These are phyloP conservation scores for Monascus purpureus DNA, from an alignment of 495 filamentous ascomycete species.

Conservation along the genomic window DNA sequence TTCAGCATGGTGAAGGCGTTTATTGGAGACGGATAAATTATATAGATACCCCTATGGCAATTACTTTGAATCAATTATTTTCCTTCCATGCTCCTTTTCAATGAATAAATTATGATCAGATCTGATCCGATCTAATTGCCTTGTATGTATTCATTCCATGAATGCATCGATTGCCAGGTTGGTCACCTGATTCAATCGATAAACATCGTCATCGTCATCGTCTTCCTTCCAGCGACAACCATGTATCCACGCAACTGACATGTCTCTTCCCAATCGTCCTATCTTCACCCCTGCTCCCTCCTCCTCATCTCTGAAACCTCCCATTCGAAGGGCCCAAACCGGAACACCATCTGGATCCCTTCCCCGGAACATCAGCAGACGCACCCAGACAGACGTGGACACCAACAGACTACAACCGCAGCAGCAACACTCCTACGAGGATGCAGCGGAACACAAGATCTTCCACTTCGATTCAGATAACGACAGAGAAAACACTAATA, in stretches of 20 bases:
- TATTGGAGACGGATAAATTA: neutral
- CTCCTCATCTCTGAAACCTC: constrained; percentile 19
- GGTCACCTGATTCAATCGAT: constrained; percentile 11
- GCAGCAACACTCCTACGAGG: neutral
- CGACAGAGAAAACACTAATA: too few relatives aligned
- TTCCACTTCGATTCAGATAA: too few relatives aligned
- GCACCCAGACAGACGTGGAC: neutral
- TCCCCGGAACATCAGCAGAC: constrained; percentile 1
- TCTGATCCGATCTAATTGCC: neutral
- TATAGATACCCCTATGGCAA: neutral
- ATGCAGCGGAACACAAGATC: too few relatives aligned
- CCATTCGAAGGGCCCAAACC: constrained; percentile 5
- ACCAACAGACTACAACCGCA: neutral
- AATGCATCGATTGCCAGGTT: constrained; percentile 6
- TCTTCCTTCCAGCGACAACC: constrained; percentile 10
- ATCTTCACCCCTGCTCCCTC: constrained; percentile 11
- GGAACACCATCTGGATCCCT: neutral
- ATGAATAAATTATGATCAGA: constrained; percentile 14
- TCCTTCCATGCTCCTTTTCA: neutral
- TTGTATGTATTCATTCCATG: neutral
- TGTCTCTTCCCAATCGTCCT: constrained; percentile 23
- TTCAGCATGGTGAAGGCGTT: neutral
- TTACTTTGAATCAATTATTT: constrained; percentile 6
- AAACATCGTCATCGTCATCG: constrained; percentile 4
- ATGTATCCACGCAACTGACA: constrained; percentile 20